phyloP scores from a whole-genome alignment of 345 rosid genomes.

The Rhodamnia argentea region DNA sequence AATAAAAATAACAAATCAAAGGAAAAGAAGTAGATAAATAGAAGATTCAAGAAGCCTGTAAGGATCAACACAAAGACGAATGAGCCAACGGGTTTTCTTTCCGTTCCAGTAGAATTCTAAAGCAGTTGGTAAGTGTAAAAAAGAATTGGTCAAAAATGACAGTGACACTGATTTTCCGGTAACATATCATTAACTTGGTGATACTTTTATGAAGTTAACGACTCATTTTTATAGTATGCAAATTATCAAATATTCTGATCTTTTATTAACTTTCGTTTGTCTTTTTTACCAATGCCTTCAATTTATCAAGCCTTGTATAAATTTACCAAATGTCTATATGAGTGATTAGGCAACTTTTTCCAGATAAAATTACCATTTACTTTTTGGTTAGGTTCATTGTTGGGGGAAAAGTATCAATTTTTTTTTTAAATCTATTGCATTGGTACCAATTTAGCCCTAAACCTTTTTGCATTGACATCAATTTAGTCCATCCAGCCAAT shows the following conservation, averaged over 20 bases:
- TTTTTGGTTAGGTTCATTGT: not conserved
- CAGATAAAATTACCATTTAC: not conserved
- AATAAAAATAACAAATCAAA: too few relatives aligned
- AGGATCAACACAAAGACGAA: too few relatives aligned
- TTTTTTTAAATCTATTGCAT: too few relatives aligned
- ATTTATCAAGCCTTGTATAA: not conserved
- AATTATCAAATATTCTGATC: not conserved
- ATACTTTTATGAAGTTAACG: not conserved
- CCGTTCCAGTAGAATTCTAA: not conserved
- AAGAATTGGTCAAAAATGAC: not conserved
- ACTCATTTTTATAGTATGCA: not conserved
- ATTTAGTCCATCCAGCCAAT: too few relatives aligned
- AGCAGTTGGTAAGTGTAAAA: not conserved
- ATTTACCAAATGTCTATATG: not conserved
- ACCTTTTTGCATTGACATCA: too few relatives aligned
- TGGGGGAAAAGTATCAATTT: too few relatives aligned
- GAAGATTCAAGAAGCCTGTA: too few relatives aligned
- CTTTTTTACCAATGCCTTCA: not conserved
- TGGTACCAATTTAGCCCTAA: too few relatives aligned
- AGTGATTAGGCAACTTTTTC: not conserved
- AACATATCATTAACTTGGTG: not conserved
- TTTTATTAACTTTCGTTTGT: not conserved
- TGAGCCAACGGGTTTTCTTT: not conserved
- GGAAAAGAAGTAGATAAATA: too few relatives aligned
- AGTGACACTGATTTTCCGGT: fast-evolving